Evolutionary conservation across 768 basidiomycete genomes (phyloP).

Genomic region (Amanita inopinata): DNA sequence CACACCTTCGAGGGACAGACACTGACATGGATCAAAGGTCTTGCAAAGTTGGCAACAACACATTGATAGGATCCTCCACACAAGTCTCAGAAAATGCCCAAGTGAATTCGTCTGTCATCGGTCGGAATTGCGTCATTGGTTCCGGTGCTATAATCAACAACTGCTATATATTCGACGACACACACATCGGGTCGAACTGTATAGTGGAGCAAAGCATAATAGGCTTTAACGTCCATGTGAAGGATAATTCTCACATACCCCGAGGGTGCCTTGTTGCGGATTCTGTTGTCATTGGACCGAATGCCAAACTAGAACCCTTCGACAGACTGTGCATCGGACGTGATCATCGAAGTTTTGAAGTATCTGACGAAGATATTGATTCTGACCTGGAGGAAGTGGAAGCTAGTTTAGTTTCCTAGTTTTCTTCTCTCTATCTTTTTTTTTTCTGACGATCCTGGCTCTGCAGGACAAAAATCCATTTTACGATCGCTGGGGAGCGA

Average conservation of each 20-base stretch:
- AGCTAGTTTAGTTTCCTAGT: conserved; percentile 35
- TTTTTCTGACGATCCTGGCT: conserved; percentile 36
- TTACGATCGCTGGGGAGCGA: conserved; percentile 42
- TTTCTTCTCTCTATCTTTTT: background rate
- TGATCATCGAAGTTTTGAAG: conserved; percentile 26
- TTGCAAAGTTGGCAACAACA: conserved; percentile 71
- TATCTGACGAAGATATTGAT: conserved; percentile 31
- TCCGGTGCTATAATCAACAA: conserved; percentile 55
- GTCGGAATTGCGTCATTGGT: conserved; percentile 66
- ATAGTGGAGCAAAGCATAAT: conserved; percentile 74
- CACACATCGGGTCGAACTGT: conserved; percentile 59
- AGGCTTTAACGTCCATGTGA: conserved; percentile 66
- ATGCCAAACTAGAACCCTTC: conserved; percentile 56
- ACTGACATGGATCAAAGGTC: conserved; percentile 40
- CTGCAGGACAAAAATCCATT: conserved; percentile 27
- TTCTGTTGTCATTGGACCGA: conserved; percentile 70
- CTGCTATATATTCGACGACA: conserved; percentile 80
- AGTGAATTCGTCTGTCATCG: conserved; percentile 69
- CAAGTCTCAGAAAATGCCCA: conserved; percentile 57
- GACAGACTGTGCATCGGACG: conserved; percentile 58
- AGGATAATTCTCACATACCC: conserved; percentile 55
- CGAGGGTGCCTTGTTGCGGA: conserved; percentile 78
- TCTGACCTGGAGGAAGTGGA: conserved; percentile 64
- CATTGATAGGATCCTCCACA: conserved; percentile 76
- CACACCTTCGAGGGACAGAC: background rate